Evolutionary conservation across 331 rosid genomes (phyloP).

Genomic region (Dryas integrifolia): DNA sequence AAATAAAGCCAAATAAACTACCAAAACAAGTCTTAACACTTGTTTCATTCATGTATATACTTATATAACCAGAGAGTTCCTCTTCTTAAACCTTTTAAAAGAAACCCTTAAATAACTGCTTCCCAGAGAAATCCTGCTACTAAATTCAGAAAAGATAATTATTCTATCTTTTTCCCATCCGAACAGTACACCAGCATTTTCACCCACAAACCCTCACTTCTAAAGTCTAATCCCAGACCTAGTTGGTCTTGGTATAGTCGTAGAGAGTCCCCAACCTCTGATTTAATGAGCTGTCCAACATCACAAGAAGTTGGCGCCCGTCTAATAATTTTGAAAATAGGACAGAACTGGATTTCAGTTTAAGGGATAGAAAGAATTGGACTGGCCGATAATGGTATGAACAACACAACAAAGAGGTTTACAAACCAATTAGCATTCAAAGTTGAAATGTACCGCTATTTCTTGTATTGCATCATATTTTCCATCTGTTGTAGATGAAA

Average conservation of each 20-base stretch:
- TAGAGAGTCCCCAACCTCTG: not conserved
- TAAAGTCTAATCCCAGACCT: not conserved
- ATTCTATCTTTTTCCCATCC: not conserved
- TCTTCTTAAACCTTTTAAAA: not conserved
- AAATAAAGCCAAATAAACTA: not conserved
- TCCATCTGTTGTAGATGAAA: conserved; percentile 82
- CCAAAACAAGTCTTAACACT: not conserved
- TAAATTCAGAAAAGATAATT: not conserved
- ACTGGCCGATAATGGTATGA: not conserved
- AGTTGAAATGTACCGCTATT: conserved; percentile 48
- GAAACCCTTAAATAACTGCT: not conserved
- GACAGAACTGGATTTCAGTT: not conserved
- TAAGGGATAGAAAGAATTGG: not conserved
- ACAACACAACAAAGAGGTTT: not conserved
- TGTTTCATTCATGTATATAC: no score
- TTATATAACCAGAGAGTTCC: no score
- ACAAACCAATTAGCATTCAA: not conserved
- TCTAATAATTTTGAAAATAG: not conserved
- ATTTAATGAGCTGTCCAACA: not conserved
- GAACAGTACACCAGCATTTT: not conserved
- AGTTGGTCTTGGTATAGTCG: not conserved
- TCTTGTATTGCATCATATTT: conserved; percentile 74
- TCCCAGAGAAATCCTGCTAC: not conserved
- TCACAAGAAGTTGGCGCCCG: not conserved
- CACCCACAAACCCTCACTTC: not conserved